Percentiles rank a stretch among this genome's conserved stretches.
Evolutionary conservation across 192 early-diverging fungal species (phyloP).

Genomic region (Lobosporangium transversale): DNA sequence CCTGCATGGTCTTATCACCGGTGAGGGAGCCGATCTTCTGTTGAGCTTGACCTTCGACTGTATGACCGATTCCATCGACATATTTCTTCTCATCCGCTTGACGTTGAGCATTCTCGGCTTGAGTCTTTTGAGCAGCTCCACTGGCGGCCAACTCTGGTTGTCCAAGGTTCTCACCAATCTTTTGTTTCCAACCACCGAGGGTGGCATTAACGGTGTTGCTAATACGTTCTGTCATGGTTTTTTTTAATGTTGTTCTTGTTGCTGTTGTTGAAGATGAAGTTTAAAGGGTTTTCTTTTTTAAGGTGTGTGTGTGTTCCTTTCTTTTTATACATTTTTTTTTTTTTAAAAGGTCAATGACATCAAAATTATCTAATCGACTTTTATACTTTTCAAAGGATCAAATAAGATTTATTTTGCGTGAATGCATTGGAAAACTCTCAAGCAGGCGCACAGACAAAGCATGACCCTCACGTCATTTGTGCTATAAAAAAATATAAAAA

Average conservation of each 20-base stretch:
- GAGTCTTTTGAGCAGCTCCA: constrained; percentile 31
- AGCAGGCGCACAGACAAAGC: no score
- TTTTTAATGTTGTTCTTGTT: not conserved
- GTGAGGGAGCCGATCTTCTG: constrained; percentile 13
- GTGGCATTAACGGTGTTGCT: constrained; percentile 19
- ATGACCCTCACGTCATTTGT: no score
- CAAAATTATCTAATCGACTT: not conserved
- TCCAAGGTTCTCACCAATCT: constrained; percentile 18
- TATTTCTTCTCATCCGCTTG: constrained; percentile 13
- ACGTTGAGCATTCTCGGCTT: constrained; percentile 20
- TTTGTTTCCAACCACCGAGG: constrained; percentile 24
- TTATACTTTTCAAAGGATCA: no score
- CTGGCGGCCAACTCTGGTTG: constrained; percentile 15
- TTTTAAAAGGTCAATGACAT: not conserved
- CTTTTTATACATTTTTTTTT: not conserved
- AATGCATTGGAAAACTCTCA: no score
- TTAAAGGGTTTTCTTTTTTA: not conserved
- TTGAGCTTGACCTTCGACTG: constrained; percentile 12
- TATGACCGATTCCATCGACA: constrained; percentile 11
- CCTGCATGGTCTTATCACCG: constrained; percentile 12
- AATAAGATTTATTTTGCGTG: no score
- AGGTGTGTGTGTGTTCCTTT: not conserved
- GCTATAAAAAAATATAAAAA: not conserved
- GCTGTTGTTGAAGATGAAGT: not conserved
- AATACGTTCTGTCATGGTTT: constrained; percentile 5